Evolutionary conservation across 2,329 filamentous ascomycete species (phyloP).

Genomic region (Bipolaris oryzae): DNA sequence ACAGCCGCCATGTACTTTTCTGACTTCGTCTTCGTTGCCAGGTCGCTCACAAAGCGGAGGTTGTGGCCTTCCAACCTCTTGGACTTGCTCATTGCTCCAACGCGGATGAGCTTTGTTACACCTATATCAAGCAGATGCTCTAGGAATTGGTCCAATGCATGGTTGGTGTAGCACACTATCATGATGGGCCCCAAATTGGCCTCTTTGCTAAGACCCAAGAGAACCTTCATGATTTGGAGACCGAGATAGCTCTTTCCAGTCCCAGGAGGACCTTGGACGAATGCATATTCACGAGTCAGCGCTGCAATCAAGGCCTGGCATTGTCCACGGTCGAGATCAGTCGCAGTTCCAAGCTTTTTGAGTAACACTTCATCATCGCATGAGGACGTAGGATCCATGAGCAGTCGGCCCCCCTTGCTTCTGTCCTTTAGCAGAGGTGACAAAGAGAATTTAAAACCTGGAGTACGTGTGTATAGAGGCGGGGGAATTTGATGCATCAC

Average conservation of each 20-base stretch:
- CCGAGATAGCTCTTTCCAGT: conserved; percentile 71
- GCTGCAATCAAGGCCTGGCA: conserved; percentile 60
- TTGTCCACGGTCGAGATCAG: conserved; percentile 58
- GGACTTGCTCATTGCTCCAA: conserved; percentile 65
- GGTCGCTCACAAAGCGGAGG: conserved; percentile 47
- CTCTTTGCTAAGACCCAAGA: conserved; percentile 54
- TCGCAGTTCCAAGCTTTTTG: conserved; percentile 15
- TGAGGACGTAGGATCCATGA: conserved; percentile 18
- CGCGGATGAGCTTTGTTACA: conserved; percentile 62
- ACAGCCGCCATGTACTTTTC: conserved; percentile 20
- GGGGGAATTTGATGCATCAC: conserved; percentile 27
- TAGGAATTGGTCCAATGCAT: conserved; percentile 64
- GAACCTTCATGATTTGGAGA: conserved; percentile 62
- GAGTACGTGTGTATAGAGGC: conserved; percentile 31
- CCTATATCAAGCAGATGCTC: conserved; percentile 62
- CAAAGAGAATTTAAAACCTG: conserved; percentile 31
- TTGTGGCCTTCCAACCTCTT: conserved; percentile 58
- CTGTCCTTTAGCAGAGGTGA: conserved; percentile 21
- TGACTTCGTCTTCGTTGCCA: conserved; percentile 26
- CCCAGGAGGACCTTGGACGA: conserved; percentile 74
- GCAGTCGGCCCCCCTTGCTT: conserved; percentile 1
- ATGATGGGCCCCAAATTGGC: conserved; percentile 55
- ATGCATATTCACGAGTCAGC: conserved; percentile 59
- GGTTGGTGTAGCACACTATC: conserved; percentile 57
- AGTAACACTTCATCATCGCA: conserved; percentile 24